Base-by-base conservation (phyloP, 2,329 filamentous ascomycete genomes). In the Colletotrichum sp. region DNA sequence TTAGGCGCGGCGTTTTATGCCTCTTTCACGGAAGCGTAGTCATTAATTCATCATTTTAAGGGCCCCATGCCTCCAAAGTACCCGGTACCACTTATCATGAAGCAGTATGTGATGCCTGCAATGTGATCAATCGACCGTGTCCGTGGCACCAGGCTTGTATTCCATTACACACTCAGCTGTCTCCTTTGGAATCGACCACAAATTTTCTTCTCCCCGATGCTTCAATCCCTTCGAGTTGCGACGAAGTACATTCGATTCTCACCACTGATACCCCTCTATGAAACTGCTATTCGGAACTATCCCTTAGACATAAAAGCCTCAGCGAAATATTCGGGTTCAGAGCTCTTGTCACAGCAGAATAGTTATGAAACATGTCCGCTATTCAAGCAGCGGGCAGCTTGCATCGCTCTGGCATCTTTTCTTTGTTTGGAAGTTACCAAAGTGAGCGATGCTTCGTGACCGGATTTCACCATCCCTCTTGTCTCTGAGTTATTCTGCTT, bases 101-200 rank as follows among this genome's bases (percentile, higher is more conserved):
- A 13, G 44, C 44, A 21, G 44, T 49, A n/a, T 5, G n/a, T 12
- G 18, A 49, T 49, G 18, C 39, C 18, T 21, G 18, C n/a, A 21
- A 8, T n/a, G 44, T 21, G 1, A 21, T 21, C 10, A 21, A 52
- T 52, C 44, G 12, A 21, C n/a, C 6, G 18, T n/a, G 39, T 44
- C n/a, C 1, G 6, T n/a, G 39, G 39, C 18, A 44, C 39, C 39
- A n/a, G 18, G 18, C 39, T 44, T n/a, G 5, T 44, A n/a, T 44
- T 44, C 9, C 39, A 44, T 44, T 2, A 44, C 9, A n/a, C 39
- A 44, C 9, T 44, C 18, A 44, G 39, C 18, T 0, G 39, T 44
- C 5, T n/a, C 9, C 18, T 12, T 2, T n/a, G 39, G 2, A n/a
- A n/a, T 2, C 1, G 4, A 44, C 3, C 39, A 44, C 18, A 2